Base-by-base conservation (phyloP, 2,329 filamentous ascomycete genomes). In the Fonsecaea pedrosoi region DNA sequence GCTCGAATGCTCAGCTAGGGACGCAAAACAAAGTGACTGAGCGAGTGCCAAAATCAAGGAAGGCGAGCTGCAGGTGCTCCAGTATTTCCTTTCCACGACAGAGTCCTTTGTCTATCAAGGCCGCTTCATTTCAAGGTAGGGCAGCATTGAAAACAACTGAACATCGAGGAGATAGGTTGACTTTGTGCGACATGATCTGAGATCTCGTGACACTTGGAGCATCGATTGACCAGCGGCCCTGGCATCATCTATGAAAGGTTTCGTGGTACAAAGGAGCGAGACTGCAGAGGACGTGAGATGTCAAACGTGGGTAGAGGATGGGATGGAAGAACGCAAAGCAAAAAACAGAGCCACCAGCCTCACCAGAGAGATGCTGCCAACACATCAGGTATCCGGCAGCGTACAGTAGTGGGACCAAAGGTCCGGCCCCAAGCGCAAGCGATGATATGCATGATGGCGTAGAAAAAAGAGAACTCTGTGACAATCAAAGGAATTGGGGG, bases 391-490 rank as follows among this genome's bases (percentile, higher is more conserved):
- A 53, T 62, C 64, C 66, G 58, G 61, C 63, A 59, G 48, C 57
- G 55, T 42, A 61, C 60, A 59, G 63, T 54, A 62, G 60, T 65
- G 68, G 66, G 53, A 56, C 48, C 54, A 38, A 38, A 61, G 59
- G 32, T 61, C 59, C 59, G 59, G 48, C 60, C 54, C 65, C 60
- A 60, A 65, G 62, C 30, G 60, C 67, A 66, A 64, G 67, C 54
- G 45, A 68, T 71, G 64, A 66, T 69, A 71, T 69, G 64, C 68
- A 68, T 66, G 67, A 71, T 71, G 67, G 65, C 62, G 68, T 68
- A 68, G 68, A 64, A 53, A 59, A 59, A 37, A 37, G 18, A 58
- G 40, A 53, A 66, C 54, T 42, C 54, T 64, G 37, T 60, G 53
- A 63, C 57, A 38, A 56, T 62, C 32, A 50, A 54, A 67, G 55